These are phyloP conservation scores for Lasiodiplodia hormozganensis DNA, from an alignment of 2,329 filamentous ascomycete genomes.

Conservation along the genomic window DNA sequence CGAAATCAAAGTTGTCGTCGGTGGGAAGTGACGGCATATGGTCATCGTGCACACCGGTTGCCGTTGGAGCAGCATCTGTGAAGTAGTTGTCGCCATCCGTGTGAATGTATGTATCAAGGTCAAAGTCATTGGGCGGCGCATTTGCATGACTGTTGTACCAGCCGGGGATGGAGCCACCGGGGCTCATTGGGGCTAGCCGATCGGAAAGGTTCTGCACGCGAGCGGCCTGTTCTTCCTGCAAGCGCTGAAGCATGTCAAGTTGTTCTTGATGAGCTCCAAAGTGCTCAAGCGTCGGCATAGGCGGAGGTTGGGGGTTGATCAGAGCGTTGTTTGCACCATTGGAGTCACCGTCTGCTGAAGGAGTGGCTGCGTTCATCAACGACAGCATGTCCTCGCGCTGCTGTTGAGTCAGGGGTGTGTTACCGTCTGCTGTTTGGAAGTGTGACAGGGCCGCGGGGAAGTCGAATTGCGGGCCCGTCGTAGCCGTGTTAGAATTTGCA, in stretches of 20 bases:
- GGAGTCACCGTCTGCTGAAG: constrained; percentile 33
- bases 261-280: constrained; percentile 75
- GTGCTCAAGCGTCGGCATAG: constrained; percentile 64
- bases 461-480: constrained; percentile 49
- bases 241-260: constrained; percentile 76
- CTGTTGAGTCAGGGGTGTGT: constrained; percentile 54
- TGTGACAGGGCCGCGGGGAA: constrained; percentile 56
- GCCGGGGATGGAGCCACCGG: constrained; percentile 70
- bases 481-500: constrained; percentile 49
- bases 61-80: constrained; percentile 41
- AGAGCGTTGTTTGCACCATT: constrained; percentile 61
- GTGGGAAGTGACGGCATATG: constrained; percentile 38
- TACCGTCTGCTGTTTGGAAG: constrained; percentile 55
- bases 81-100: constrained; percentile 56
- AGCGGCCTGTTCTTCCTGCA: constrained; percentile 79
- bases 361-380: constrained; percentile 52
- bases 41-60: constrained; percentile 12
- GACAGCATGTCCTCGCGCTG: constrained; percentile 57
- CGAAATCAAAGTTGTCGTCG: constrained; percentile 31
- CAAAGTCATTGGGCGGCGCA: constrained; percentile 34
- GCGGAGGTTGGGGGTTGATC: constrained; percentile 60
- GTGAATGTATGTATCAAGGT: constrained; percentile 61
- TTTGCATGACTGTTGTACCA: constrained; percentile 17
- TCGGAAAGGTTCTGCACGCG: constrained; percentile 78
- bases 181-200: constrained; percentile 79